Percentiles rank a stretch among this genome's conserved stretches.
Conservation (phyloP, 2,329 filamentous ascomycete genomes). For the Pseudogymnoascus sp. region DNA sequence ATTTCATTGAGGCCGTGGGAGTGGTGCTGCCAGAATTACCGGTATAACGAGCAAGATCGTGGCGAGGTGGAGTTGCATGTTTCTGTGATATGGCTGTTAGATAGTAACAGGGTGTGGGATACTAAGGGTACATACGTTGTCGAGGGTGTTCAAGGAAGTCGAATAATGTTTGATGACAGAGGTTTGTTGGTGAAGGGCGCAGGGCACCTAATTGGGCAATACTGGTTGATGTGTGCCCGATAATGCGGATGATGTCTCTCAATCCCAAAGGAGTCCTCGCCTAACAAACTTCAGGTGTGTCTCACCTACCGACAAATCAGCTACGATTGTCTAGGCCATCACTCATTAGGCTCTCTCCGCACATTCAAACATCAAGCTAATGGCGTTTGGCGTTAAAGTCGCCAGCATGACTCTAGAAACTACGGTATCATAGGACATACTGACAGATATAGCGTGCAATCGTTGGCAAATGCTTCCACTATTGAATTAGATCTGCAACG, state of each 20-base stretch:
- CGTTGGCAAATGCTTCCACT: background rate
- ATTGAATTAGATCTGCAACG: background rate
- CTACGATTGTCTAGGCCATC: background rate
- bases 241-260: background rate
- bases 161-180: no score
- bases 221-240: background rate
- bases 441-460: background rate
- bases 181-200: background rate
- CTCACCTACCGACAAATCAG: background rate
- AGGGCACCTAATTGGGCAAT: background rate
- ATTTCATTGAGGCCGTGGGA: background rate
- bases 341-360: background rate
- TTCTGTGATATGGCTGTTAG: background rate
- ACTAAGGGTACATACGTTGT: background rate
- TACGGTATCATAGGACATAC: background rate
- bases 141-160: background rate
- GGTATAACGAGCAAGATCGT: background rate
- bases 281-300: background rate
- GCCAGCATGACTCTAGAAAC: background rate
- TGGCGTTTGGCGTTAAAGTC: background rate
- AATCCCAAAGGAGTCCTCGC: background rate
- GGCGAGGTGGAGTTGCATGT: background rate
- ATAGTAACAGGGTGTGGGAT: background rate
- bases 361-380: background rate
- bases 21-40: background rate